These are phyloP conservation scores for Setaria italica DNA, from an alignment of 202 grass and related monocot species.

Conservation along the genomic window DNA sequence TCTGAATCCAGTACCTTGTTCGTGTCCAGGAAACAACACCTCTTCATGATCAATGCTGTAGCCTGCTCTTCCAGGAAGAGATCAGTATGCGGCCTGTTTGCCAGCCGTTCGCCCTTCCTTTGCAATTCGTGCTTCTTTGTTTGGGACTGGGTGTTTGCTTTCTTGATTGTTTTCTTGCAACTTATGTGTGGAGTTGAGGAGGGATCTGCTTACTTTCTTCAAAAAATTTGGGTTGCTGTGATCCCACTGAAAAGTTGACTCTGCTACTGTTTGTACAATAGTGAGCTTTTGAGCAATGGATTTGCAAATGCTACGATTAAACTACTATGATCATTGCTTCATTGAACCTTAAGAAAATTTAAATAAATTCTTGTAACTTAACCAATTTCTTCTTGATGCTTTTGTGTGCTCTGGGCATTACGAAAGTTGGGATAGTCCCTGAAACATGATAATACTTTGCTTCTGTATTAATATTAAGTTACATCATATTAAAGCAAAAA, in stretches of 20 bases:
- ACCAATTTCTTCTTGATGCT: neutral
- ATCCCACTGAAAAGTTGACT: conserved; percentile 19
- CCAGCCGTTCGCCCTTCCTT: no score
- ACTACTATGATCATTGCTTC: conserved; percentile 7
- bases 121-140: no score
- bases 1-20: no score
- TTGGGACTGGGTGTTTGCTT: no score
- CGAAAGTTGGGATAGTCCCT: conserved; percentile 17
- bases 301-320: conserved; percentile 24
- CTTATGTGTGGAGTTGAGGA: no score
- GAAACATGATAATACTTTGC: conserved; percentile 12
- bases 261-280: conserved; percentile 18
- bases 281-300: conserved; percentile 11
- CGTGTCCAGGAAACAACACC: no score
- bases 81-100: no score
- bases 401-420: neutral
- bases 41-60: no score
- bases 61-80: no score
- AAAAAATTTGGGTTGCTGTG: no score
- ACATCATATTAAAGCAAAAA: neutral
- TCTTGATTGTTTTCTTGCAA: no score
- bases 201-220: no score
- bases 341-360: neutral
- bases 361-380: neutral
- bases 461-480: neutral